Conservation (phyloP, 495 filamentous ascomycete genomes). For the Neurospora tetraspora region DNA sequence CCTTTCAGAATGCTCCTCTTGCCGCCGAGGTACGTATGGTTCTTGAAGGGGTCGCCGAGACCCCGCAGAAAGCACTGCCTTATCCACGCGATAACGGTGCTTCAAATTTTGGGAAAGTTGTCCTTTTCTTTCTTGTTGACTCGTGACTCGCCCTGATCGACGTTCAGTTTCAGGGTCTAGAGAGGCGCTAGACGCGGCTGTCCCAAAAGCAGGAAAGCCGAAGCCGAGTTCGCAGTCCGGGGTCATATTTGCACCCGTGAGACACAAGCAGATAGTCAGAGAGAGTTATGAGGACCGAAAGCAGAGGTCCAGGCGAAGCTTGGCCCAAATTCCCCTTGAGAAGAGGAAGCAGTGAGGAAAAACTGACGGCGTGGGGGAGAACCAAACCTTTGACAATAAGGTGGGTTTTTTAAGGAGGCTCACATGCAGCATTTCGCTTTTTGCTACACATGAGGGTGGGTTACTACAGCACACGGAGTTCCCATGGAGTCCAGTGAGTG, state of each 20-base stretch:
- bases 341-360: background rate
- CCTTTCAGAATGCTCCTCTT: constrained; percentile 36
- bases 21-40: constrained; percentile 20
- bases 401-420: background rate
- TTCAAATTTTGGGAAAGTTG: background rate
- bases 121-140: background rate
- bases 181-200: background rate
- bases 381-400: background rate
- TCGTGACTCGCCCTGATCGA: background rate
- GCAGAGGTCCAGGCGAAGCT: background rate
- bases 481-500: background rate
- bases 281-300: background rate
- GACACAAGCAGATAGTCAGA: background rate
- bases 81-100: background rate
- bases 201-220: background rate
- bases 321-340: background rate
- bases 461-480: background rate
- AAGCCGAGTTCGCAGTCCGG: background rate
- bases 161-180: background rate
- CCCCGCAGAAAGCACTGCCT: constrained; percentile 1
- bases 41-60: background rate
- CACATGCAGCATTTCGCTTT: background rate
- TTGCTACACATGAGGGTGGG: background rate
- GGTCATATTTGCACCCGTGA: background rate
- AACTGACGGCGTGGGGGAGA: background rate